A percentile compares a stretch with the other conserved stretches of the same genome.
Conservation (phyloP, 129 eudicot species). For the Daucus carota region DH1_v3.0 NC_030385.2:599501-600000, state of each 20-base stretch:
- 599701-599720: not conserved
- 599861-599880: too few species aligned
- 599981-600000: too few species aligned
- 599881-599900: too few species aligned
- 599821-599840: too few species aligned
- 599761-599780: not conserved
- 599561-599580: not conserved
- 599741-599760: not conserved
- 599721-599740: conserved; percentile 12
- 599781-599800: not conserved
- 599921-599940: too few species aligned
- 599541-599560: not conserved
- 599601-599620: not conserved
- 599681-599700: not conserved
- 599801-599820: not conserved
- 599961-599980: too few species aligned
- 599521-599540: too few species aligned
- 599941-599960: too few species aligned
- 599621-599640: not conserved
- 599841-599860: too few species aligned
- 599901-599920: too few species aligned
- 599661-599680: not conserved
- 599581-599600: not conserved
- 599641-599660: not conserved
- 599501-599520: not conserved